Conservation (phyloP, 139 green algal genomes). For the Nannochloris sp. region DNA sequence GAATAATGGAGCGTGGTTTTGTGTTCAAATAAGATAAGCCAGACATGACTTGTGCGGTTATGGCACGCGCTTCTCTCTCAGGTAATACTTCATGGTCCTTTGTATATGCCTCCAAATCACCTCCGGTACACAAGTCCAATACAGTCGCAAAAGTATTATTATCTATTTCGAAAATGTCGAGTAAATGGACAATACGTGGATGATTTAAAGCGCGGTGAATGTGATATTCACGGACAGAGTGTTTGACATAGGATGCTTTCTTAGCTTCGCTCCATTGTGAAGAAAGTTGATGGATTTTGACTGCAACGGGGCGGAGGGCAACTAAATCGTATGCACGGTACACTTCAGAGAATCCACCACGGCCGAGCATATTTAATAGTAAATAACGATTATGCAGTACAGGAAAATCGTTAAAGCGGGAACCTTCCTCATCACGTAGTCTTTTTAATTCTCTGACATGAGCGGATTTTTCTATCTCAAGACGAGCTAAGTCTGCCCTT, state of each 20-base stretch:
- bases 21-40: constrained; percentile 62
- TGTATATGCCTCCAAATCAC: constrained; percentile 77
- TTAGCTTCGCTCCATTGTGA: constrained; percentile 63
- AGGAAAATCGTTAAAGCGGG: constrained; percentile 50
- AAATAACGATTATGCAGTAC: constrained; percentile 72
- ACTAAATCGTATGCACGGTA: constrained; percentile 71
- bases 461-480: constrained; percentile 61
- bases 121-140: constrained; percentile 78
- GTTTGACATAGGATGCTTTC: constrained; percentile 83
- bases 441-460: constrained; percentile 72
- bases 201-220: constrained; percentile 80
- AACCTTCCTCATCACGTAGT: constrained; percentile 67
- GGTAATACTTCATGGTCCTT: constrained; percentile 62
- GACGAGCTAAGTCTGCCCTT: constrained; percentile 53
- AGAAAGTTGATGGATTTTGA: constrained; percentile 85
- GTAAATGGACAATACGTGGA: constrained; percentile 64
- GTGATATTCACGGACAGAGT: constrained; percentile 84
- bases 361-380: constrained; percentile 79
- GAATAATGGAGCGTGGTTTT: constrained; percentile 63
- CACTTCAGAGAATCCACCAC: constrained; percentile 92
- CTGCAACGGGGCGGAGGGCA: constrained; percentile 53
- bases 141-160: constrained; percentile 85
- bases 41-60: constrained; percentile 58
- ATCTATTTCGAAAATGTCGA: constrained; percentile 94
- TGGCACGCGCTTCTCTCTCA: constrained; percentile 74